Conservation (phyloP, 257 asterid species). For the Solanum lycopersicoides region DNA sequence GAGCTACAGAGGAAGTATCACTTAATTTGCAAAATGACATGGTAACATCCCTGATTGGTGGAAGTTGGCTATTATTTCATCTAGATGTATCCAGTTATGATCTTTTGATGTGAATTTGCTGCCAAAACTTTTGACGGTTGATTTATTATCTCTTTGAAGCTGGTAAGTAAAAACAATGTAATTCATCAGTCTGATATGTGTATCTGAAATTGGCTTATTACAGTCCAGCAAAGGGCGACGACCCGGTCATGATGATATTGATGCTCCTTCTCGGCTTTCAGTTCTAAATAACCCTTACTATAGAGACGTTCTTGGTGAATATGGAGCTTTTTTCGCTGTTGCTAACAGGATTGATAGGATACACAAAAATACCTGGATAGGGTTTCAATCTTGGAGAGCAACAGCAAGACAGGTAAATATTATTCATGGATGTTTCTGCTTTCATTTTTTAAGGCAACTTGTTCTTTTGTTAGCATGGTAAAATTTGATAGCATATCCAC, state of each 20-base stretch:
- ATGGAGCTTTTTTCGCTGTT: slow-evolving; percentile 86
- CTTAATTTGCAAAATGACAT: background rate
- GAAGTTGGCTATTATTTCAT: background rate
- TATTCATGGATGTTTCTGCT: background rate
- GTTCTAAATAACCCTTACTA: slow-evolving; percentile 56
- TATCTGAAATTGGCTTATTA: slow-evolving; percentile 14
- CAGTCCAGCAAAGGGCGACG: slow-evolving; percentile 78
- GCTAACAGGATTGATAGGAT: slow-evolving; percentile 85
- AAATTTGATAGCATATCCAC: background rate
- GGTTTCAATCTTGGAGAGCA: slow-evolving; percentile 96
- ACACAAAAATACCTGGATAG: slow-evolving; percentile 97
- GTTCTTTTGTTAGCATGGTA: background rate
- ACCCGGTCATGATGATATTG: slow-evolving; percentile 80
- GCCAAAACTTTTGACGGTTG: background rate
- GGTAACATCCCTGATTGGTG: background rate
- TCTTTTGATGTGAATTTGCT: background rate
- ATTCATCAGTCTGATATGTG: slow-evolving; percentile 9
- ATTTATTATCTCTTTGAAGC: background rate
- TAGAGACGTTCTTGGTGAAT: slow-evolving; percentile 72
- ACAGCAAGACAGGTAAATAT: slow-evolving; percentile 66
- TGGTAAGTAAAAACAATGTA: background rate
- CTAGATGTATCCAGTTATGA: background rate
- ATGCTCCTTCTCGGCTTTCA: slow-evolving; percentile 83
- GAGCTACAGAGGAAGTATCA: background rate
- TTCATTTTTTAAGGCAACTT: background rate